Conservation (phyloP, 345 rosid species). For the Pugionium dolabratum region DNA sequence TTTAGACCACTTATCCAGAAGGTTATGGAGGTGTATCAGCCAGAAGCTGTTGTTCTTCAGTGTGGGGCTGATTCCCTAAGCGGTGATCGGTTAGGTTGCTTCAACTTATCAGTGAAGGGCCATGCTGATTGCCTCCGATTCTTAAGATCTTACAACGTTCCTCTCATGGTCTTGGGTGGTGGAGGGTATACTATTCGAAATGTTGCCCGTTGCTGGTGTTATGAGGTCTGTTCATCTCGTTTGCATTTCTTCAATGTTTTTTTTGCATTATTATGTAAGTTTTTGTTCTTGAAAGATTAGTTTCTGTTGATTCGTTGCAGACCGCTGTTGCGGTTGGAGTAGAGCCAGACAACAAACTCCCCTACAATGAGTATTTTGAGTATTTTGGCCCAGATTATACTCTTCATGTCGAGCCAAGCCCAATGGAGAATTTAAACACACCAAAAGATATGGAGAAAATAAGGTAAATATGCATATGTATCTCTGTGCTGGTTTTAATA, state of each 20-base stretch:
- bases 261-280: not conserved
- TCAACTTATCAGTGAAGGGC: conserved; percentile 94
- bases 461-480: conserved; percentile 49
- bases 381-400: conserved; percentile 96
- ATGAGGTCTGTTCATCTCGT: conserved; percentile 62
- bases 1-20: conserved; percentile 83
- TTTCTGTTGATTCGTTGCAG: conserved; percentile 46
- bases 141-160: conserved; percentile 86
- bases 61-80: conserved; percentile 98
- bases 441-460: conserved; percentile 85
- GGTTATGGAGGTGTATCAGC: conserved; percentile 96
- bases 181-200: conserved; percentile 98
- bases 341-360: conserved; percentile 91
- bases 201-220: conserved; percentile 99
- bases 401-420: conserved; percentile 80
- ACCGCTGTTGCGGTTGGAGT: conserved; percentile 98
- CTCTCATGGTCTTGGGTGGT: conserved; percentile 97
- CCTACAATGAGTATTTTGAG: conserved; percentile 91
- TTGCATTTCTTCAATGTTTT: not conserved
- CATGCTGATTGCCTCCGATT: conserved; percentile 96
- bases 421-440: conserved; percentile 78
- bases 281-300: conserved; percentile 30
- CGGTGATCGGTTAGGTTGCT: conserved; percentile 96
- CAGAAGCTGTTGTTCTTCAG: conserved; percentile 98
- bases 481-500: conserved; percentile 1